Evolutionary conservation across 2,329 filamentous ascomycete genomes (phyloP).

Genomic region (Phoma herbarum): DNA sequence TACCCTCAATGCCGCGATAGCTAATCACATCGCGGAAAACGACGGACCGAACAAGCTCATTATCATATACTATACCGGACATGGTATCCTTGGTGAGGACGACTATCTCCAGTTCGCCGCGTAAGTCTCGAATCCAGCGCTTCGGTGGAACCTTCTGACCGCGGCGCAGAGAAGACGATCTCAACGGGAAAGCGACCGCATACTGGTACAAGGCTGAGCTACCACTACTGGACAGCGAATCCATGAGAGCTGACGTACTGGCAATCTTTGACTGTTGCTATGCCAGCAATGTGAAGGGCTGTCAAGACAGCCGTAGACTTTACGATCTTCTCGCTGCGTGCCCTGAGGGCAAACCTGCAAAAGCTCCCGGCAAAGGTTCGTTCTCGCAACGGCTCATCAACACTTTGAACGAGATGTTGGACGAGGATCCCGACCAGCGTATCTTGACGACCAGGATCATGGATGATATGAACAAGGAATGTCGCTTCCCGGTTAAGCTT

Average conservation of each 20-base stretch:
- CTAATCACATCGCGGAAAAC: slow-evolving; percentile 25
- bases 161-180: no score
- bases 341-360: not conserved
- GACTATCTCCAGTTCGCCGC: slow-evolving; percentile 23
- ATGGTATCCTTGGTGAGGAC: slow-evolving; percentile 23
- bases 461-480: slow-evolving; percentile 23
- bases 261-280: slow-evolving; percentile 46
- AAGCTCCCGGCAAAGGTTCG: slow-evolving; percentile 8
- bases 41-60: slow-evolving; percentile 33
- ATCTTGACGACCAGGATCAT: slow-evolving; percentile 21
- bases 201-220: slow-evolving; percentile 34
- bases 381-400: slow-evolving; percentile 5
- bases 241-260: slow-evolving; percentile 37
- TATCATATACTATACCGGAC: slow-evolving; percentile 48
- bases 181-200: not conserved
- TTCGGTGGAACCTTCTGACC: no score
- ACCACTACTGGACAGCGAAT: slow-evolving; percentile 13
- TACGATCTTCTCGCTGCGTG: slow-evolving; percentile 22
- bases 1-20: slow-evolving; percentile 25
- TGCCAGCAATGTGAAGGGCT: slow-evolving; percentile 35
- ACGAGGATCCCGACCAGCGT: not conserved
- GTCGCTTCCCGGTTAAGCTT: not conserved
- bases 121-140: slow-evolving; percentile 24
- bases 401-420: not conserved
- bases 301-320: slow-evolving; percentile 1